Base-by-base conservation (phyloP, 495 filamentous ascomycete species). In the Lasiosphaeris hirsuta region DNA sequence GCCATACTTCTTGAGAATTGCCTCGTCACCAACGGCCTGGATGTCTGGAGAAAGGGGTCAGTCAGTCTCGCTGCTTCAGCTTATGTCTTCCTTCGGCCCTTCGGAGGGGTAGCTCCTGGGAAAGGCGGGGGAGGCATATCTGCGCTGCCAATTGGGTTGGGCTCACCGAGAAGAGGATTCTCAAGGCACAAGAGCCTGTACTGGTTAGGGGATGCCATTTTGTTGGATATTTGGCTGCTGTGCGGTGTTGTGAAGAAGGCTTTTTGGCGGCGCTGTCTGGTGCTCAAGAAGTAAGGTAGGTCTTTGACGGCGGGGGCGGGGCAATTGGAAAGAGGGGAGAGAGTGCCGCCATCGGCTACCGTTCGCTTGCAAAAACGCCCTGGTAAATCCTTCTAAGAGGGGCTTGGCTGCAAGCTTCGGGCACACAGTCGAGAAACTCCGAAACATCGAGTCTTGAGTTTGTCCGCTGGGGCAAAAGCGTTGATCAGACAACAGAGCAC, bases 81-180 rank as follows among this genome's bases (percentile, higher is more conserved):
- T 36, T 51, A 10, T 1, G 30, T 50, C 17, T 35, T 42, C 23
- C 10, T 34, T 48, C 40, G 38, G 43, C 47, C 23, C 10, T 34
- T 48, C 40, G 38, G 43, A 38, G 41, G 46, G 52, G 51, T 18
- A 51, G 40, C 37, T 46, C 46, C 13, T 37, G 47, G 19, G 34
- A 13, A 42, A 40, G 50, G 23, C 17, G 36, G 33, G 48, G 8
- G 44, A 14, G 15, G 41, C 3, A 39, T 17, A n/a, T 30, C 43
- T 13, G n/a, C n/a, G 10, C 10, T 17, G n/a, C 19, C n/a, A 14
- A 13, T 50, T 37, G 6, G 44, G 15, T 15, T 23, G 2, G 11
- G 33, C 85, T 62, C 75, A 93, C 90, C 90, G 61, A 98, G 87
- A 63, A 98, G 83, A 70, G 94, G 94, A 74, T 98, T 98, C 85